Conservation (phyloP, 768 basidiomycete genomes). For the Trametes villosa region DNA sequence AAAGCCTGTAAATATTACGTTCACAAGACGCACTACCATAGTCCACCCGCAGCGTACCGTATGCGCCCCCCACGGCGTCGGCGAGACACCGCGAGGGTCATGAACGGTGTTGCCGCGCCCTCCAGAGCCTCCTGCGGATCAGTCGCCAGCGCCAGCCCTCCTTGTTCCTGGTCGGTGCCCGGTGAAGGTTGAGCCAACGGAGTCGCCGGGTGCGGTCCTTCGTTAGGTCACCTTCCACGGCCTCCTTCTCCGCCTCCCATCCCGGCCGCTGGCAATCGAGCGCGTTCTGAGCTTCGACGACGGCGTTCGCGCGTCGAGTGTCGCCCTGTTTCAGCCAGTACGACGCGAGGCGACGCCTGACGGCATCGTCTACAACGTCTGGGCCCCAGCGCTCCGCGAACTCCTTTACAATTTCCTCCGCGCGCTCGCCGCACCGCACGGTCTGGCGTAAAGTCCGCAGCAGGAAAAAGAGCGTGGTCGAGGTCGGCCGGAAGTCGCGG, state of each 20-base stretch:
- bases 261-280: conserved; percentile 16
- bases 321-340: conserved; percentile 62
- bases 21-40: neutral
- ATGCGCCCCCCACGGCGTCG: neutral
- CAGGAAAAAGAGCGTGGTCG: conserved; percentile 62
- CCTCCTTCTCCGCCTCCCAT: conserved; percentile 15
- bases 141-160: conserved; percentile 24
- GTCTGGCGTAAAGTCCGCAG: conserved; percentile 54
- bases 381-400: conserved; percentile 63
- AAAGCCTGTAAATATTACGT: conserved; percentile 21
- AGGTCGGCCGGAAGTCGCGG: conserved; percentile 55
- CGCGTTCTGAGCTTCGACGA: conserved; percentile 3
- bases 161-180: conserved; percentile 7
- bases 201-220: conserved; percentile 6
- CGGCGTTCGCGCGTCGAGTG: conserved; percentile 1
- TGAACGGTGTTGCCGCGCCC: conserved; percentile 16
- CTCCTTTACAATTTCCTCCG: conserved; percentile 45
- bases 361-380: conserved; percentile 56
- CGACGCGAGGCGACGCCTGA: conserved; percentile 59
- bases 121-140: conserved; percentile 23
- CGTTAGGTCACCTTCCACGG: neutral
- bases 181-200: conserved; percentile 9
- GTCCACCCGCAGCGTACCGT: neutral
- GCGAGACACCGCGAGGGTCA: neutral
- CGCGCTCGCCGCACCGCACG: conserved; percentile 58